Conservation (phyloP, 805 yeast genomes). For the Kluyveromyces aestuarii region DNA sequence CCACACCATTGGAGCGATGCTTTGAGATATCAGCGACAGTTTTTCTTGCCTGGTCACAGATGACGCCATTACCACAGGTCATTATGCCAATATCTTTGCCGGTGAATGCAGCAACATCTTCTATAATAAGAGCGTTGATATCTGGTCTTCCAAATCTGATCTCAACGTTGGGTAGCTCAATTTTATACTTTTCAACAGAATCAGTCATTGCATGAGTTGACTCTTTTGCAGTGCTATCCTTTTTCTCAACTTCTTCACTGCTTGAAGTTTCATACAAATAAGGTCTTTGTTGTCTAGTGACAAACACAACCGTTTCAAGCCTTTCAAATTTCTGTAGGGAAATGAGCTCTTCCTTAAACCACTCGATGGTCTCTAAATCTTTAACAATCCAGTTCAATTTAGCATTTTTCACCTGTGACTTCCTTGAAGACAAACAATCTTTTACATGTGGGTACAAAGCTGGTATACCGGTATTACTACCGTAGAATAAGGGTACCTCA, state of each 20-base stretch:
- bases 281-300: conserved; percentile 40
- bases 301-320: conserved; percentile 33
- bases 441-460: conserved; percentile 26
- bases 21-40: conserved; percentile 30
- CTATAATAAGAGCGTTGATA: conserved; percentile 29
- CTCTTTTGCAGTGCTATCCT: conserved; percentile 2
- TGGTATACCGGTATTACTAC: conserved; percentile 43
- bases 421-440: conserved; percentile 3
- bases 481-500: conserved; percentile 34
- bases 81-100: conserved; percentile 38
- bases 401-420: conserved; percentile 4
- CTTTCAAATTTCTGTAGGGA: conserved; percentile 10
- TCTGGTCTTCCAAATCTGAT: conserved; percentile 40
- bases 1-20: conserved; percentile 29
- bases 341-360: conserved; percentile 11
- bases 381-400: conserved; percentile 12
- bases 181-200: neutral
- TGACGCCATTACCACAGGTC: conserved; percentile 45
- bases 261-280: conserved; percentile 6
- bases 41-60: conserved; percentile 46
- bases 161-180: conserved; percentile 28
- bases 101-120: conserved; percentile 31
- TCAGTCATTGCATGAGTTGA: conserved; percentile 5
- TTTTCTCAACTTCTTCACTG: conserved; percentile 5
- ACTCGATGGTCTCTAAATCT: conserved; percentile 11